phyloP scores from a whole-genome alignment of 2,329 filamentous ascomycete species.

The Plectosphaerella plurivora region DNA sequence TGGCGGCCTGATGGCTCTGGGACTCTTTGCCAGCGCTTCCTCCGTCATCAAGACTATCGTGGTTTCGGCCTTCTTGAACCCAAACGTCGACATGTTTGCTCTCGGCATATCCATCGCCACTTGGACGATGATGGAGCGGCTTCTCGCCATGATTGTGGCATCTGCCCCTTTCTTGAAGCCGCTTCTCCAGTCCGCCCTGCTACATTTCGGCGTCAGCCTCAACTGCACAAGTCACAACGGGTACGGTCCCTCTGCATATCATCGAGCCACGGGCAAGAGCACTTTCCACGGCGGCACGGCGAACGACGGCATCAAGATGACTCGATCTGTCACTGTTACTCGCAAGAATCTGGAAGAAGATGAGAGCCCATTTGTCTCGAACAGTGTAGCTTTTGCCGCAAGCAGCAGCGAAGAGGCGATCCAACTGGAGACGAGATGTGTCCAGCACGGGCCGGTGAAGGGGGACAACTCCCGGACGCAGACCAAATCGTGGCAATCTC shows the following conservation, averaged over 20 bases:
- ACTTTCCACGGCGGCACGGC: background rate
- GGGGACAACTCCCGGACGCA: too few species aligned
- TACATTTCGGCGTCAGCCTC: background rate
- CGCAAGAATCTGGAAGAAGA: background rate
- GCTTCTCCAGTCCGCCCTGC: background rate
- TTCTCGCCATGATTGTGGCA: constrained; percentile 1
- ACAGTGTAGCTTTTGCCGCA: background rate
- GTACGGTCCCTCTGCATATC: background rate
- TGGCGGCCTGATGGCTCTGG: constrained; percentile 1
- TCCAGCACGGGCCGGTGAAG: background rate
- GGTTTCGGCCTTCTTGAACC: background rate
- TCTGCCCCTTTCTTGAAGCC: background rate
- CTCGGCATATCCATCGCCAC: background rate
- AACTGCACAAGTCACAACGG: background rate
- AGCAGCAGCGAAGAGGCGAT: background rate
- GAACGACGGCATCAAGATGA: background rate
- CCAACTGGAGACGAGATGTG: background rate
- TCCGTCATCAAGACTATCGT: background rate
- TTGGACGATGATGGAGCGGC: constrained; percentile 1
- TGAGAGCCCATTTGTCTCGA: background rate
- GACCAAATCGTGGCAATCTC: too few species aligned
- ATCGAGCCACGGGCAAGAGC: background rate
- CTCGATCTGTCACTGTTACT: background rate
- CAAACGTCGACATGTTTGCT: background rate
- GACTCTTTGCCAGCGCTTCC: background rate